These are phyloP conservation scores for Massarina eburnea DNA, from an alignment of 2,329 filamentous ascomycete genomes.

Conservation along the genomic window DNA sequence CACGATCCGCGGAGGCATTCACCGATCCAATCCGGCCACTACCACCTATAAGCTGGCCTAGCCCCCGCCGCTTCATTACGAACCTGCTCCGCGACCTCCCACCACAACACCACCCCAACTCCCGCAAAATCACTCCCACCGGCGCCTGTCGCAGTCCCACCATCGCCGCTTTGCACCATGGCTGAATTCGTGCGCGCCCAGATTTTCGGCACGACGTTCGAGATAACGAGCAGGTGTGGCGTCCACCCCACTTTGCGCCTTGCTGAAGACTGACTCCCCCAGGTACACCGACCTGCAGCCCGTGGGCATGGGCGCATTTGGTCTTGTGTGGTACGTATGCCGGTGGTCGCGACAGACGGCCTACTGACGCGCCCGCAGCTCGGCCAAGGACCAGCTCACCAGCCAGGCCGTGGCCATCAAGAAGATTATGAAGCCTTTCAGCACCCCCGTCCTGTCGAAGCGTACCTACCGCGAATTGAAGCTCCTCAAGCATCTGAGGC, in stretches of 20 bases:
- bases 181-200: conserved; percentile 98
- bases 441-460: conserved; percentile 97
- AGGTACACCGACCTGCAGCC: conserved; percentile 98
- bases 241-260: conserved; percentile 23
- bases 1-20: conserved; percentile 16
- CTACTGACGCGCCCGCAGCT: conserved; percentile 59
- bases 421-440: conserved; percentile 99
- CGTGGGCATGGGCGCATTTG: conserved; percentile 98
- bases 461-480: conserved; percentile 97
- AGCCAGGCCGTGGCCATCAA: conserved; percentile 96
- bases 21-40: conserved; percentile 24
- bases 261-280: conserved; percentile 28
- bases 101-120: conserved; percentile 17
- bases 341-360: conserved; percentile 2
- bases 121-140: conserved; percentile 16
- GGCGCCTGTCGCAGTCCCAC: conserved; percentile 24
- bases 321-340: conserved; percentile 80
- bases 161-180: conserved; percentile 62
- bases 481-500: conserved; percentile 91
- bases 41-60: conserved; percentile 21
- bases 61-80: conserved; percentile 20
- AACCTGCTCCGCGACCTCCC: conserved; percentile 27
- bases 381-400: conserved; percentile 96
- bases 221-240: conserved; percentile 93
- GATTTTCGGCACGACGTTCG: conserved; percentile 99